Percentiles rank a stretch among this genome's conserved stretches.
phyloP scores from a whole-genome alignment of 2,329 filamentous ascomycete genomes.

The Cladosporium sp. region DNA sequence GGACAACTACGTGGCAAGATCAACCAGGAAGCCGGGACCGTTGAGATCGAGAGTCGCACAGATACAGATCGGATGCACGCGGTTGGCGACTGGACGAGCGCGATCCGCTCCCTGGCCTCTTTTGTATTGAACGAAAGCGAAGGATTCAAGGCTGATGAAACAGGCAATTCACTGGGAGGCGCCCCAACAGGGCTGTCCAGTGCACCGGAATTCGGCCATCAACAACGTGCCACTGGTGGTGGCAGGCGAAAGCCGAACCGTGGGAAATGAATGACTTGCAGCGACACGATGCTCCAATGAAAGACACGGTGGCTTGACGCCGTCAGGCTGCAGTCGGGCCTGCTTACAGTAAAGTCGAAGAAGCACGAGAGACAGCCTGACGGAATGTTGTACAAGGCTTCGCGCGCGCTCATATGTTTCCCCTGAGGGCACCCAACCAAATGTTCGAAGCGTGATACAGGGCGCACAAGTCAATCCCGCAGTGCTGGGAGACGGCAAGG shows the following conservation, averaged over 20 bases:
- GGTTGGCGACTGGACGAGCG: constrained; percentile 69
- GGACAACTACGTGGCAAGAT: constrained; percentile 84
- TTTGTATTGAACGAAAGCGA: constrained; percentile 77
- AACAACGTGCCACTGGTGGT: constrained; percentile 20
- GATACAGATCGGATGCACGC: constrained; percentile 74
- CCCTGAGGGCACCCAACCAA: constrained; percentile 2
- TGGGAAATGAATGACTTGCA: constrained; percentile 31
- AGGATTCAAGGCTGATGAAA: constrained; percentile 60
- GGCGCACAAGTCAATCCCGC: constrained; percentile 16
- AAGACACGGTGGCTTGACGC: constrained; percentile 7
- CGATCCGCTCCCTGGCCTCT: constrained; percentile 68
- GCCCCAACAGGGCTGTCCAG: constrained; percentile 3
- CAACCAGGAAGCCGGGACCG: constrained; percentile 80
- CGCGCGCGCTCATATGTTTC: constrained; percentile 16
- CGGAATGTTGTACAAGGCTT: constrained; percentile 5
- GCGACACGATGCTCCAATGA: constrained; percentile 10
- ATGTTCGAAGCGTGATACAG: neutral
- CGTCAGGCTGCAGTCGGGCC: constrained; percentile 9
- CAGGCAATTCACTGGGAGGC: constrained; percentile 18
- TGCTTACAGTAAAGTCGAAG: neutral
- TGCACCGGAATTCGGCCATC: constrained; percentile 17
- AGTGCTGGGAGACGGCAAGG: constrained; percentile 21
- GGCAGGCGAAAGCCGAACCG: constrained; percentile 35
- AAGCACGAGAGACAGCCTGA: constrained; percentile 1
- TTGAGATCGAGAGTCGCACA: constrained; percentile 73